Evolutionary conservation across 1,284 basidiomycete species (phyloP).

Genomic region (Fomes fomentarius): DNA sequence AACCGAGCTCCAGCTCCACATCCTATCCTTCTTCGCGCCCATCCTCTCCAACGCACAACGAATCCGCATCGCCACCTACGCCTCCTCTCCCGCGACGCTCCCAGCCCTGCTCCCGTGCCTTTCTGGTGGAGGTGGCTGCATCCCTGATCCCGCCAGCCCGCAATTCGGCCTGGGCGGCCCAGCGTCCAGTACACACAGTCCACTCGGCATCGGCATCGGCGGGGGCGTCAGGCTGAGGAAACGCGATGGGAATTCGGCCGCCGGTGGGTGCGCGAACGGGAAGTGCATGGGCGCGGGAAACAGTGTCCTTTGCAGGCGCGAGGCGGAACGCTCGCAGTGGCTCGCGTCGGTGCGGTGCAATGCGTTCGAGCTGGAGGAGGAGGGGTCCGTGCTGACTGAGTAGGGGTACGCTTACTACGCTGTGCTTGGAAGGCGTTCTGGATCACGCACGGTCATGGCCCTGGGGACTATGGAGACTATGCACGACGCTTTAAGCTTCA

Average conservation of each 20-base stretch:
- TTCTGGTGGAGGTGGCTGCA: conserved; percentile 24
- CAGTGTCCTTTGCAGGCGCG: conserved; percentile 43
- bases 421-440: too few relatives aligned
- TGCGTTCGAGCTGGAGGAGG: conserved; percentile 44
- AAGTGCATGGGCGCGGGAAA: conserved; percentile 41
- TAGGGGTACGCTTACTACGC: background rate
- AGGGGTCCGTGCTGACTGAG: background rate
- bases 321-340: conserved; percentile 47
- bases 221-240: conserved; percentile 21
- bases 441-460: too few relatives aligned
- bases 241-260: conserved; percentile 11
- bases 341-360: conserved; percentile 50
- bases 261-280: conserved; percentile 34
- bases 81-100: conserved; percentile 56
- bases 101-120: conserved; percentile 47
- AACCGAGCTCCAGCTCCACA: conserved; percentile 59
- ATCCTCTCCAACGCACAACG: conserved; percentile 59
- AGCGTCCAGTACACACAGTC: conserved; percentile 10
- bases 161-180: conserved; percentile 22
- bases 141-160: conserved; percentile 39
- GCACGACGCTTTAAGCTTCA: too few relatives aligned
- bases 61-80: conserved; percentile 57
- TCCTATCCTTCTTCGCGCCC: conserved; percentile 61
- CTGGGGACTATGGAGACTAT: background rate
- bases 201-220: conserved; percentile 17